phyloP scores from a whole-genome alignment of 768 basidiomycete genomes.

The Boletellus ananas region DNA sequence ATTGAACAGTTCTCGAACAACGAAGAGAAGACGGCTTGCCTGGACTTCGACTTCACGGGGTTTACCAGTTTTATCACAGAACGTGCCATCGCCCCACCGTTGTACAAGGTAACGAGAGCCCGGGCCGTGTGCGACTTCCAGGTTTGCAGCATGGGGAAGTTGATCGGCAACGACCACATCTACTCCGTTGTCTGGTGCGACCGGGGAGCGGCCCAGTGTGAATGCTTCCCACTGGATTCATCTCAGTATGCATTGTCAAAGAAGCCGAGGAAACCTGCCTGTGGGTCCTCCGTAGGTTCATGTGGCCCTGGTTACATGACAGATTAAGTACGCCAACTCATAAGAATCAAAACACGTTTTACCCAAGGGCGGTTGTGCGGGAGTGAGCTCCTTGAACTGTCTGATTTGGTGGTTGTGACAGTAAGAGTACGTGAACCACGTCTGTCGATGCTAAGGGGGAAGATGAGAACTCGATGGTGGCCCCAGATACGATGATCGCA shows the following conservation, averaged over 20 bases:
- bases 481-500: constrained; percentile 44
- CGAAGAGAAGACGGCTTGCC: constrained; percentile 42
- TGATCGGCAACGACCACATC: constrained; percentile 66
- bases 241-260: constrained; percentile 21
- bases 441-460: constrained; percentile 65
- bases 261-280: constrained; percentile 45
- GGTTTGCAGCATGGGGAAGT: constrained; percentile 59
- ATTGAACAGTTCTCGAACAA: constrained; percentile 3
- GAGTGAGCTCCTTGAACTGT: constrained; percentile 85
- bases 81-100: constrained; percentile 85
- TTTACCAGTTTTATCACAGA: constrained; percentile 89
- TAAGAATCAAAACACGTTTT: constrained; percentile 26
- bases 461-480: constrained; percentile 29
- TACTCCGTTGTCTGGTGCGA: constrained; percentile 53
- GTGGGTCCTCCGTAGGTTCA: constrained; percentile 82
- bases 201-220: constrained; percentile 69
- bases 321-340: constrained; percentile 18
- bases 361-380: constrained; percentile 66
- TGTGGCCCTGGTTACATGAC: constrained; percentile 50
- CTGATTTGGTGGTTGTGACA: constrained; percentile 94
- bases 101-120: constrained; percentile 92
- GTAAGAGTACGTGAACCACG: constrained; percentile 97
- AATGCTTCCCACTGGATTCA: constrained; percentile 68
- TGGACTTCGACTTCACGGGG: constrained; percentile 93
- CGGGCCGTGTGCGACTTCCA: constrained; percentile 72